Base-by-base conservation (phyloP, 2,329 filamentous ascomycete genomes). In the Aspergillus novoparasiticus region DNA sequence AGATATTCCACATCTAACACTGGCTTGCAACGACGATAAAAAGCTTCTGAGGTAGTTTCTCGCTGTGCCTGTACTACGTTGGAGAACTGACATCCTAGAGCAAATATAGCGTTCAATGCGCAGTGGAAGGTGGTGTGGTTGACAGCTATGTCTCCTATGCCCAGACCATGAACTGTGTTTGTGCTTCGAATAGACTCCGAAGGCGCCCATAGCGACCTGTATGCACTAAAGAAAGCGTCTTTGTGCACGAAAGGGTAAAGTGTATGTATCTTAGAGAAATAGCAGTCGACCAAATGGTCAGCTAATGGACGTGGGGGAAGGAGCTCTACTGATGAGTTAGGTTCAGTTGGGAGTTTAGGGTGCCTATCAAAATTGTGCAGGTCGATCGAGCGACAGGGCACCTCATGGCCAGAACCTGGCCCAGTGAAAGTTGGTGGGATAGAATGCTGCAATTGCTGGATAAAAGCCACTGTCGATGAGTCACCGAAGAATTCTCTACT, bases 71-170 rank as follows among this genome's bases (percentile, higher is more conserved):
- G 45, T 2, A 53, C 28, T 16, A 54, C n/a, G 12, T n/a, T 26
- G 6, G 57, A 59, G 26, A 59, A 41, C 23, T 59, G 57, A 34
- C 57, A 59, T 10, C 46, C 57, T 30, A 39, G 23, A 41, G 57
- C 46, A 30, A 53, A 59, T 12, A 59, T 26, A 11, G 32, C 46
- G 28, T 59, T 59, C 12, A 51, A 23, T 19, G 26, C 45, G 19
- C 34, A 51, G 21, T 59, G 30, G 46, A 56, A 58, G 2, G 56
- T 58, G 9, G 39, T 14, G 3, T 5, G 56, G 9, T 16, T 32
- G 5, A 58, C 43, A 6, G 41, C 3, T 11, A 21, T 28, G 19
- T 58, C 56, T 10, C 56, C 56, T 26, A 58, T 23, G 11, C 26
- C 56, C 10, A 58, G 26, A 5, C 41, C 56, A 32, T 23, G 56